phyloP scores from a whole-genome alignment of 2,329 filamentous ascomycete genomes.

The Ophiostoma piceae region DNA sequence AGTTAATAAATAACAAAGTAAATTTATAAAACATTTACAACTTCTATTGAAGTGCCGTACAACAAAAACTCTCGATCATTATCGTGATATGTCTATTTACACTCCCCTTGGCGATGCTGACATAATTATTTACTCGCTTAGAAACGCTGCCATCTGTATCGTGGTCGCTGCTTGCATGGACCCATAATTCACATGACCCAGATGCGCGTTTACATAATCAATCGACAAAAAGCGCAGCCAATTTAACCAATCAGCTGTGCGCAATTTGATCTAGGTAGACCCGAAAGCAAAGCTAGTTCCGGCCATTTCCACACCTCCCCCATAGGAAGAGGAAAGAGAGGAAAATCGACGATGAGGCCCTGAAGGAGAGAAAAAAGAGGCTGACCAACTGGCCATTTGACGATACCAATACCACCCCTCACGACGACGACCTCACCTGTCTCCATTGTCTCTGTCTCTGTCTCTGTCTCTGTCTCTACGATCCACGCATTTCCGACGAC shows the following conservation, averaged over 20 bases:
- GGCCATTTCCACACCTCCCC: conserved; percentile 13
- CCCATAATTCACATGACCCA: background rate
- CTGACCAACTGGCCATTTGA: conserved; percentile 6
- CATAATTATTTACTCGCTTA: conserved; percentile 33
- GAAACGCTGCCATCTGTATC: background rate
- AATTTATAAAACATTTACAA: too few relatives aligned
- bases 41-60: too few relatives aligned
- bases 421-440: background rate
- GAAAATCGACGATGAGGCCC: background rate
- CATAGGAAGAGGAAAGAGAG: conserved; percentile 9
- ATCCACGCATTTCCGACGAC: conserved; percentile 7
- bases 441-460: too few relatives aligned
- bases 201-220: background rate
- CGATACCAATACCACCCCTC: conserved; percentile 3
- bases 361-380: conserved; percentile 13
- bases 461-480: background rate
- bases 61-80: background rate
- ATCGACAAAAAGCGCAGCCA: background rate
- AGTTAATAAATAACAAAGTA: background rate
- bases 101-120: background rate
- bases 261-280: conserved; percentile 15
- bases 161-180: background rate
- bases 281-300: conserved; percentile 16
- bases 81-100: background rate
- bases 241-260: conserved; percentile 15